These are phyloP conservation scores for Smittium culicis DNA, from an alignment of 371 early-diverging fungal genomes.

Conservation along the genomic window DNA sequence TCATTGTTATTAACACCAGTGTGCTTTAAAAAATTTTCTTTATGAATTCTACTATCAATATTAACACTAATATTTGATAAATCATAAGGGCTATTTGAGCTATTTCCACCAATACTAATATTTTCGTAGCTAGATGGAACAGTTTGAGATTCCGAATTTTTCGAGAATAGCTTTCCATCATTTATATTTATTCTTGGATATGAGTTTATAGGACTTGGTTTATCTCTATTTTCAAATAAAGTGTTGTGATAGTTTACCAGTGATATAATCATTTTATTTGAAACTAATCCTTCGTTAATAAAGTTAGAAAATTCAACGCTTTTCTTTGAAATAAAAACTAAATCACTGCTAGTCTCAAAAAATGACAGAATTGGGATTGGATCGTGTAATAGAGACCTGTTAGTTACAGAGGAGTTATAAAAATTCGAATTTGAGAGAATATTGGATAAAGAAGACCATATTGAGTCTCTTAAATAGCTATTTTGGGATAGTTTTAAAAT, in stretches of 20 bases:
- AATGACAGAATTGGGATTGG: neutral
- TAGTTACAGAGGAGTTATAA: neutral
- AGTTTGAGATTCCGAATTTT: neutral
- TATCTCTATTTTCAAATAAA: neutral
- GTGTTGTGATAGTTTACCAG: neutral
- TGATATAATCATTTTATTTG: neutral
- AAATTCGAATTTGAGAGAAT: neutral
- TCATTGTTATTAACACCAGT: no score
- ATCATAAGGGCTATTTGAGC: neutral
- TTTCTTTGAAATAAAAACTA: neutral
- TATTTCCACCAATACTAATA: neutral
- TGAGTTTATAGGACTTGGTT: no score
- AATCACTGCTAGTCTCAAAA: neutral
- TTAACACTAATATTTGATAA: neutral
- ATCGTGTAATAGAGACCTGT: neutral
- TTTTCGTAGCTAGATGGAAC: neutral
- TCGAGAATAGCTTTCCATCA: neutral
- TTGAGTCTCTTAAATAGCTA: neutral
- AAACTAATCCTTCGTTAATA: neutral
- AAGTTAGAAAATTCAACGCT: neutral
- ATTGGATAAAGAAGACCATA: neutral
- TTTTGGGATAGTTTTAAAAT: neutral
- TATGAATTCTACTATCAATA: no score
- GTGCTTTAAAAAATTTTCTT: no score
- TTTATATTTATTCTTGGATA: no score